Conservation (phyloP, 208 protist genomes). For the Phytomonas sp. region DNA sequence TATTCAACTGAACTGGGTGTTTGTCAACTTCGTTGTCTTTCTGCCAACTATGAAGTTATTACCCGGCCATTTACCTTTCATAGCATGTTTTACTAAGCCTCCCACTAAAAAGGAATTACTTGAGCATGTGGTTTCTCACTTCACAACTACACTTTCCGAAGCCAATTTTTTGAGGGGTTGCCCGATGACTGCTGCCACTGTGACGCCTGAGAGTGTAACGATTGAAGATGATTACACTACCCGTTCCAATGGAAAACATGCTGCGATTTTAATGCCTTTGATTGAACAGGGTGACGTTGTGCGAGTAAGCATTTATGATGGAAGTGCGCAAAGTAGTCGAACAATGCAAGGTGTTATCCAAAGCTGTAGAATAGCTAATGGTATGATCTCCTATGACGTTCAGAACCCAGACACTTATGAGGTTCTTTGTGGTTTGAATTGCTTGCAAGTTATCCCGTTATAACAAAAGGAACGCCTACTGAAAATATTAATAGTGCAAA, state of each 20-base stretch:
- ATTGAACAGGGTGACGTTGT: background rate
- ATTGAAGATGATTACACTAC: background rate
- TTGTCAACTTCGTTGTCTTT: conserved; percentile 34
- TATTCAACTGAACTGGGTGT: conserved; percentile 10
- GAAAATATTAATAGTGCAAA: background rate
- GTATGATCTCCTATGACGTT: conserved; percentile 1
- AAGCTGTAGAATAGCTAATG: background rate
- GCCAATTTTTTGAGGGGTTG: conserved; percentile 23
- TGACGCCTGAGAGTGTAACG: conserved; percentile 10
- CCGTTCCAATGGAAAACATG: background rate
- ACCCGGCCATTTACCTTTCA: conserved; percentile 27
- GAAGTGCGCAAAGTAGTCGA: background rate
- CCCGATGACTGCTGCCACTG: conserved; percentile 20
- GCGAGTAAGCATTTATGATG: background rate
- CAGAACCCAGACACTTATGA: background rate
- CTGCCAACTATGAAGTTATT: conserved; percentile 15
- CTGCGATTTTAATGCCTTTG: background rate
- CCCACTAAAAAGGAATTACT: conserved; percentile 16
- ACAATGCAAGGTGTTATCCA: background rate
- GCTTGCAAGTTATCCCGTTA: conserved; percentile 1
- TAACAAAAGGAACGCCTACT: background rate
- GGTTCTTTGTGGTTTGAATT: background rate
- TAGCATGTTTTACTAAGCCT: conserved; percentile 16
- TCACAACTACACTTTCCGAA: conserved; percentile 24
- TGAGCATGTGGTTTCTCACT: conserved; percentile 15